Percentiles rank a stretch among this genome's conserved stretches.
Evolutionary conservation across 768 basidiomycete genomes (phyloP).

Genomic region (Tulasnella sp.): DNA sequence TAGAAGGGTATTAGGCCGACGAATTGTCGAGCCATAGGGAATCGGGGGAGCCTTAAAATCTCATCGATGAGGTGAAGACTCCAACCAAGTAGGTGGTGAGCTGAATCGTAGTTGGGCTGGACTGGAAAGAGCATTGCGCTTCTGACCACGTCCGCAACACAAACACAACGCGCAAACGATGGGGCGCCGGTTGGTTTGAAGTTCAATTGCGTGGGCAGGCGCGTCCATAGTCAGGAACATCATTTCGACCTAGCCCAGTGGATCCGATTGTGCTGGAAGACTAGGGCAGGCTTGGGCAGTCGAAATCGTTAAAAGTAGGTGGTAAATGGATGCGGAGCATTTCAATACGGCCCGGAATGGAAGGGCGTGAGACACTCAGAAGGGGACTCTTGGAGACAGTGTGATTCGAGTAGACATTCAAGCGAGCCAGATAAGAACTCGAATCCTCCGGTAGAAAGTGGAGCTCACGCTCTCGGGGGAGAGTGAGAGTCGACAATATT

Average conservation of each 20-base stretch:
- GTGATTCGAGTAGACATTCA: neutral
- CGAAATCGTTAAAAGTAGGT: neutral
- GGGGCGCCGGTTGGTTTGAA: neutral
- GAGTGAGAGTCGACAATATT: constrained; percentile 61
- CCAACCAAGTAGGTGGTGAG: neutral
- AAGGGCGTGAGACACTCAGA: constrained; percentile 3
- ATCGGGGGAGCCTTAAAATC: neutral
- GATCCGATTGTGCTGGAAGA: neutral
- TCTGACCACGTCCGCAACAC: neutral
- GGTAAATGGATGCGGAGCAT: neutral
- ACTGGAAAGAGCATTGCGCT: neutral
- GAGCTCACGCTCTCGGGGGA: constrained; percentile 2
- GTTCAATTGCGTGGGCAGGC: neutral
- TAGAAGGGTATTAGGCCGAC: neutral
- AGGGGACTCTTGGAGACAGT: neutral
- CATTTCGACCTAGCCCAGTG: constrained; percentile 2
- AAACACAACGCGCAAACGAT: neutral
- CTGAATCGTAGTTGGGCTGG: neutral
- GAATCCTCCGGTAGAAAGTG: neutral
- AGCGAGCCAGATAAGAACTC: neutral
- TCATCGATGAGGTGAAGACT: neutral
- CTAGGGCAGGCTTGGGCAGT: neutral
- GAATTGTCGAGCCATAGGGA: neutral
- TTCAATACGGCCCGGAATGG: constrained; percentile 1
- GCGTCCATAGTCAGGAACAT: neutral